A percentile compares a stretch with the other conserved stretches of the same genome.
phyloP scores from a whole-genome alignment of 257 asterid species.

The Plantago major region DNA sequence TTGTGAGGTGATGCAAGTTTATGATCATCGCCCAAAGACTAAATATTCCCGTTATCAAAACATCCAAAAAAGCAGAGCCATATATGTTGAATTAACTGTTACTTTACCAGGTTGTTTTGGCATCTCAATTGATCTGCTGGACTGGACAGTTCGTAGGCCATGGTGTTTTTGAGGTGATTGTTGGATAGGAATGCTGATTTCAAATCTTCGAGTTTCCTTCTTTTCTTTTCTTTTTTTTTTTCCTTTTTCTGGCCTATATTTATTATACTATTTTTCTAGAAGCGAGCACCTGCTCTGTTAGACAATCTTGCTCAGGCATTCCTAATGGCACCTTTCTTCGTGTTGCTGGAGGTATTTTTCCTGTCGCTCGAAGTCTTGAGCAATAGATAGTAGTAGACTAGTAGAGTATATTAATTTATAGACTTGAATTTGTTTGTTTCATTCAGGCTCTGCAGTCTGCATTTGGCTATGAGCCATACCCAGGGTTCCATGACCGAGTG shows the following conservation, averaged over 20 bases:
- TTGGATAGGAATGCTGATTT: neutral
- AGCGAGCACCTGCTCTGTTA: constrained; percentile 95
- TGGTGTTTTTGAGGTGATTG: constrained; percentile 82
- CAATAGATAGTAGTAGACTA: neutral
- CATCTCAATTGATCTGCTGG: constrained; percentile 92
- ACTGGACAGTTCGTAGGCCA: constrained; percentile 89
- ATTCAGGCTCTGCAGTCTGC: constrained; percentile 59
- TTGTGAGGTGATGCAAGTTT: no score
- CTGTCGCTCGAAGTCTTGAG: neutral
- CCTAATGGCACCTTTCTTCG: constrained; percentile 95
- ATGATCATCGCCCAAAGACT: no score
- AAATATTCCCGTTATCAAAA: no score
- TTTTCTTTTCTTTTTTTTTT: neutral
- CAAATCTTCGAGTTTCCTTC: neutral
- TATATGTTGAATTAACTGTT: constrained; percentile 13
- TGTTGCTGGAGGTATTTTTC: constrained; percentile 69
- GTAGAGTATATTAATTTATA: neutral
- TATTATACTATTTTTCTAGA: constrained; percentile 36
- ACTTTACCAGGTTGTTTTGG: constrained; percentile 62
- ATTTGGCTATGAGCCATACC: constrained; percentile 79
- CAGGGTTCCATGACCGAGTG: constrained; percentile 71
- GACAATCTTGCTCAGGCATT: constrained; percentile 94
- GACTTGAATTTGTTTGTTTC: constrained; percentile 9
- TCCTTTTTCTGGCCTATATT: constrained; percentile 7
- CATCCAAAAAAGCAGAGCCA: no score